These are phyloP conservation scores for Talaromyces amestolkiae DNA, from an alignment of 2,329 filamentous ascomycete genomes.

Conservation along the genomic window DNA sequence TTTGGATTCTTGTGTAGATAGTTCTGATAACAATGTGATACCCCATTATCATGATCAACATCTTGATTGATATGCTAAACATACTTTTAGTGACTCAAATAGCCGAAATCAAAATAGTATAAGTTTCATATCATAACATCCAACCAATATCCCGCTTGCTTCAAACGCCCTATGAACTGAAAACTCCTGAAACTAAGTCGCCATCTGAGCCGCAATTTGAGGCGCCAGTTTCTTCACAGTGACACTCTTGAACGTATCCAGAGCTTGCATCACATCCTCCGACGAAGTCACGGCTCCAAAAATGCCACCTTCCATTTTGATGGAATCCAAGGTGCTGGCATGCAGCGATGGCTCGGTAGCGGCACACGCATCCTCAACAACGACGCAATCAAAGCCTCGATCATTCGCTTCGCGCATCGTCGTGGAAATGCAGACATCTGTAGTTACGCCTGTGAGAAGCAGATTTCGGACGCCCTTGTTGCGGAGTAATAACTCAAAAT, in stretches of 20 bases:
- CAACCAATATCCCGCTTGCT: not conserved
- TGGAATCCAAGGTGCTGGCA: slow-evolving; percentile 41
- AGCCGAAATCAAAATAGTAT: not conserved
- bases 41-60: slow-evolving; percentile 1
- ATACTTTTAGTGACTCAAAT: not conserved
- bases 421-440: slow-evolving; percentile 55
- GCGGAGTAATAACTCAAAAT: slow-evolving; percentile 53
- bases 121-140: not conserved
- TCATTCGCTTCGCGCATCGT: slow-evolving; percentile 58
- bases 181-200: not conserved
- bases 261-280: slow-evolving; percentile 40
- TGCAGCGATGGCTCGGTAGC: slow-evolving; percentile 44
- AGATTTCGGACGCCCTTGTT: slow-evolving; percentile 54
- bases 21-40: slow-evolving; percentile 10
- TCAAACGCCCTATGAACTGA: not conserved
- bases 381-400: slow-evolving; percentile 53
- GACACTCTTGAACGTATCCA: slow-evolving; percentile 42
- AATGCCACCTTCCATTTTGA: slow-evolving; percentile 50
- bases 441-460: slow-evolving; percentile 55
- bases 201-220: slow-evolving; percentile 32
- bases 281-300: slow-evolving; percentile 42
- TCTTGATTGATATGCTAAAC: not conserved
- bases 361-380: slow-evolving; percentile 51
- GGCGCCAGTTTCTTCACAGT: slow-evolving; percentile 45
- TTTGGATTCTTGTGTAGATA: not conserved